Percentiles rank a stretch among this genome's conserved stretches.
Conservation (phyloP, 2,329 filamentous ascomycete genomes). For the Alternaria arborescens region DNA sequence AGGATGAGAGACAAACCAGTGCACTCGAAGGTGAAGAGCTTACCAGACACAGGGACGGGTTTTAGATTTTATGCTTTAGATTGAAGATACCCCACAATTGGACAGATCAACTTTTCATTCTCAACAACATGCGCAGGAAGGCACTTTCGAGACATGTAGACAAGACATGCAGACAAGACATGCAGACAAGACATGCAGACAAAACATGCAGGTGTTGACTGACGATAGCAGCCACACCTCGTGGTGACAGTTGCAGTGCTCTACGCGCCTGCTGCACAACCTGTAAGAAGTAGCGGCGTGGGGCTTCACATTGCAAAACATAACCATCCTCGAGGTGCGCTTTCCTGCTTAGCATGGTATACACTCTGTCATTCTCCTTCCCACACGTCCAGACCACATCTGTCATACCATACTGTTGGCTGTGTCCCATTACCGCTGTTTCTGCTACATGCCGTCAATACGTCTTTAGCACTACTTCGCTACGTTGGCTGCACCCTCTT, state of each 20-base stretch:
- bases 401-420: slow-evolving; percentile 3
- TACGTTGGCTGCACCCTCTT: slow-evolving; percentile 29
- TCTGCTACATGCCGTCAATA: slow-evolving; percentile 29
- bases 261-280: background rate
- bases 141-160: background rate
- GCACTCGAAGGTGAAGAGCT: slow-evolving; percentile 22
- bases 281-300: background rate
- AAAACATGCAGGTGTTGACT: background rate
- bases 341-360: background rate
- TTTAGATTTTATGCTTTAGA: background rate
- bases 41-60: background rate
- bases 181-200: background rate
- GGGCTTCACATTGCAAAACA: background rate
- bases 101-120: background rate
- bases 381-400: background rate
- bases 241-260: background rate
- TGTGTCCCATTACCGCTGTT: slow-evolving; percentile 14
- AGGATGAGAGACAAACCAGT: slow-evolving; percentile 20
- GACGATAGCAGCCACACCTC: background rate
- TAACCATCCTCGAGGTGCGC: background rate
- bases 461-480: slow-evolving; percentile 33
- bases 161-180: background rate
- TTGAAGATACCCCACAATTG: background rate
- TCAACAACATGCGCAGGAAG: background rate
- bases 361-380: background rate